Conservation (phyloP, 176 grass and related monocot species). For the Bolboschoenus planiculmis region DNA sequence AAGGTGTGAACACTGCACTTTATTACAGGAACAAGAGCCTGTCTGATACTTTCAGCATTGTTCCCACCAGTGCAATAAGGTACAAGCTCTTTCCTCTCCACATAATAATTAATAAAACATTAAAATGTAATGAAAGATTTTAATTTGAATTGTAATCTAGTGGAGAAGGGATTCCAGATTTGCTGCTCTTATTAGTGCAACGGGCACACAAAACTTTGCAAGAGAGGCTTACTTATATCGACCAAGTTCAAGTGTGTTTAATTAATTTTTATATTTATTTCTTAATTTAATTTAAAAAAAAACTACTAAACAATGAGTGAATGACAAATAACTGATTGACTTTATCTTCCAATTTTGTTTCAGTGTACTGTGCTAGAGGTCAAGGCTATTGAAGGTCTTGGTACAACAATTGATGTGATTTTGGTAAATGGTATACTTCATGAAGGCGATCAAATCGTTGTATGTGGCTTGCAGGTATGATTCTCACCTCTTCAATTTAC, state of each 20-base stretch:
- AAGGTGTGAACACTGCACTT: constrained; percentile 89
- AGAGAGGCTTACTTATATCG: constrained; percentile 82
- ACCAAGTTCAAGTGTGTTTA: constrained; percentile 81
- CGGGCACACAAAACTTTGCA: constrained; percentile 92
- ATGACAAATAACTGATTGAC: not conserved
- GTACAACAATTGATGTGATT: constrained; percentile 88
- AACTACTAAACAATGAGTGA: not conserved
- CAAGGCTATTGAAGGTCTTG: constrained; percentile 87
- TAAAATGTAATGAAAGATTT: not conserved
- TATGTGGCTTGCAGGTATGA: constrained; percentile 89
- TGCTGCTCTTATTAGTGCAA: constrained; percentile 82
- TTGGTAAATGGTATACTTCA: constrained; percentile 79
- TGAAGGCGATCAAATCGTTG: constrained; percentile 91
- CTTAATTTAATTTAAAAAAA: not conserved
- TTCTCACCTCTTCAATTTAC: not conserved
- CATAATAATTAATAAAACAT: not conserved
- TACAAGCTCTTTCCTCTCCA: constrained; percentile 17
- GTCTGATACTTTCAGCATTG: constrained; percentile 89
- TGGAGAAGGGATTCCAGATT: constrained; percentile 96
- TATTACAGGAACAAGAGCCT: constrained; percentile 95
- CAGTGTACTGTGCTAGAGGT: constrained; percentile 97
- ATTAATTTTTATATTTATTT: not conserved
- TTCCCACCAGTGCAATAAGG: constrained; percentile 94
- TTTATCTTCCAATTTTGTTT: constrained; percentile 23
- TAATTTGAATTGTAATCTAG: constrained; percentile 20